Evolutionary conservation across 2,329 filamentous ascomycete genomes (phyloP).

Genomic region (Ophiostoma montium): DNA sequence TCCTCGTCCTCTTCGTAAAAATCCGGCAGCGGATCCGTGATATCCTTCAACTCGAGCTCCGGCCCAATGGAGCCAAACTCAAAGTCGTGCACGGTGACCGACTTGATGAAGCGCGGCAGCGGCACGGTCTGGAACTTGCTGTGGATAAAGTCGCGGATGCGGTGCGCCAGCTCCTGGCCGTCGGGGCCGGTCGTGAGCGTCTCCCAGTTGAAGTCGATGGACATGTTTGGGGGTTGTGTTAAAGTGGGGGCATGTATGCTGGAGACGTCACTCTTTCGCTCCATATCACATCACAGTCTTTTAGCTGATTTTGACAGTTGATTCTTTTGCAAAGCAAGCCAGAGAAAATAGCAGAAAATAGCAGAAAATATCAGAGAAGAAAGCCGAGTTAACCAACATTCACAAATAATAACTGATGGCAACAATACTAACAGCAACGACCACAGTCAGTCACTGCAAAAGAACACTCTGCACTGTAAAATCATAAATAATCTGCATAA

Average conservation of each 20-base stretch:
- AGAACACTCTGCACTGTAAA: too few relatives aligned
- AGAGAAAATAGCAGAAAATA: too few relatives aligned
- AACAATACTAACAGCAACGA: too few relatives aligned
- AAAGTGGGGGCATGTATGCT: neutral
- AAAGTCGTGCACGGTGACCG: constrained; percentile 87
- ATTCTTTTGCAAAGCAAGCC: too few relatives aligned
- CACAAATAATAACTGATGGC: too few relatives aligned
- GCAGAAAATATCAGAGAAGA: too few relatives aligned
- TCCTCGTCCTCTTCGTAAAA: constrained; percentile 73
- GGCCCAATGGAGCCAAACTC: constrained; percentile 77
- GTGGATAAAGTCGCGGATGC: constrained; percentile 86
- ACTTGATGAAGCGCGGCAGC: constrained; percentile 90
- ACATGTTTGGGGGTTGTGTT: constrained; percentile 48
- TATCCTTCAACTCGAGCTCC: constrained; percentile 84
- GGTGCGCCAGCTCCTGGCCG: constrained; percentile 68
- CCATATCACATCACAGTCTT: too few relatives aligned
- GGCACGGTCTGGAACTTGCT: constrained; percentile 87
- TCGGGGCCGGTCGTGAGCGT: constrained; percentile 80
- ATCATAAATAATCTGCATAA: too few relatives aligned
- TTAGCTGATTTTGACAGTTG: too few relatives aligned
- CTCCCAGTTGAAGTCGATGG: constrained; percentile 95
- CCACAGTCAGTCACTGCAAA: too few relatives aligned
- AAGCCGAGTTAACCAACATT: too few relatives aligned
- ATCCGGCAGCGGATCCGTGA: constrained; percentile 86
- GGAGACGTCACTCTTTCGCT: too few relatives aligned